Conservation (phyloP, 1,139 yeast species). For the Suhomyces ambrosiae region DNA sequence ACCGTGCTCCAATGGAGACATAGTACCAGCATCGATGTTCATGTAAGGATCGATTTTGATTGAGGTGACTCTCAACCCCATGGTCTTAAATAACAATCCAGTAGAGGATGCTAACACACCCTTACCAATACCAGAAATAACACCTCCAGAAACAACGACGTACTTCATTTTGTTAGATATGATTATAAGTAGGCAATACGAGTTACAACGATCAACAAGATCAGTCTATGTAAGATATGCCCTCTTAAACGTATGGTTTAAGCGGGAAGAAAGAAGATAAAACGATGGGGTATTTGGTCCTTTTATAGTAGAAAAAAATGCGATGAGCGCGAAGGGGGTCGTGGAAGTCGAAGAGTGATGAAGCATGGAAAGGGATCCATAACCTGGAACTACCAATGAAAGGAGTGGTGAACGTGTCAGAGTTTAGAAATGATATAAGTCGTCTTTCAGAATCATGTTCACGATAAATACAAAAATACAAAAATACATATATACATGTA, state of each 20-base stretch:
- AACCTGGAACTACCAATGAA: no score
- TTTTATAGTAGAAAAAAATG: conserved; percentile 16
- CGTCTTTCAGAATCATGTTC: no score
- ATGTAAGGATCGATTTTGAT: conserved; percentile 98
- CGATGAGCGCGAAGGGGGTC: conserved; percentile 15
- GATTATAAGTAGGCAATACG: conserved; percentile 8
- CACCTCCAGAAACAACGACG: conserved; percentile 99
- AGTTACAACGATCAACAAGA: conserved; percentile 11
- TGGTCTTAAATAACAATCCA: conserved; percentile 89
- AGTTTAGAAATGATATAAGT: no score
- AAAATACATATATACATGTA: no score
- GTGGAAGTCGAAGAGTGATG: conserved; percentile 30
- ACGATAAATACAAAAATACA: no score
- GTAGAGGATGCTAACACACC: conserved; percentile 98
- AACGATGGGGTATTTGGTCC: conserved; percentile 12
- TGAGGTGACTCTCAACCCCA: conserved; percentile 93
- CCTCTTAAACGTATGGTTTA: conserved; percentile 50
- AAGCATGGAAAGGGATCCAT: no score
- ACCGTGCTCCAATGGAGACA: conserved; percentile 99
- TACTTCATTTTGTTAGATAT: conserved; percentile 65
- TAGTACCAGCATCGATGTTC: conserved; percentile 99
- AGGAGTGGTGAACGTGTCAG: no score
- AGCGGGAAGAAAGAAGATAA: conserved; percentile 49
- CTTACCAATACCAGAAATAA: conserved; percentile 97
- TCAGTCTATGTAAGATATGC: conserved; percentile 28